Conservation (phyloP, 2,329 filamentous ascomycete species). For the Pseudogymnoascus sp. region DNA sequence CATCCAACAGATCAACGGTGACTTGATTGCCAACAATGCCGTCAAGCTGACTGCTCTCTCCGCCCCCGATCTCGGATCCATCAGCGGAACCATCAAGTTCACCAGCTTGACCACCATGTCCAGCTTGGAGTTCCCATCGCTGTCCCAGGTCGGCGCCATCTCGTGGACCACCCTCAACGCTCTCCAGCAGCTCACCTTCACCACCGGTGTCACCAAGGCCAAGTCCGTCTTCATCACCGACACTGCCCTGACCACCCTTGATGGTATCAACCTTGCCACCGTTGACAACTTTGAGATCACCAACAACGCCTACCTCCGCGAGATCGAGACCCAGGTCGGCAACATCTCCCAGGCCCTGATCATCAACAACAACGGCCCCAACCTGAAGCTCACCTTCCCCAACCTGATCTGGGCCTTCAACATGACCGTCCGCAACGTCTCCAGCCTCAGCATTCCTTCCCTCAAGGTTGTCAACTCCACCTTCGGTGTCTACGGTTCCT, state of each 20-base stretch:
- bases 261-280: conserved; percentile 72
- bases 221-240: conserved; percentile 69
- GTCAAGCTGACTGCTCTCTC: conserved; percentile 45
- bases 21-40: conserved; percentile 51
- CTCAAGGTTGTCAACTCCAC: conserved; percentile 68
- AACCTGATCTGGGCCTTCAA: conserved; percentile 72
- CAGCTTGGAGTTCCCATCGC: conserved; percentile 56
- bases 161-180: conserved; percentile 63
- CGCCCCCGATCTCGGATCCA: conserved; percentile 53
- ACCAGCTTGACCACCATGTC: conserved; percentile 61
- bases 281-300: conserved; percentile 70
- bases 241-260: conserved; percentile 70
- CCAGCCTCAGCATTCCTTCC: conserved; percentile 63
- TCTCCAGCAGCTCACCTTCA: conserved; percentile 52
- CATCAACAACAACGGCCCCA: conserved; percentile 72
- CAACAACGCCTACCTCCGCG: conserved; percentile 78
- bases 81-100: conserved; percentile 63
- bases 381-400: conserved; percentile 64
- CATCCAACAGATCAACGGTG: conserved; percentile 47
- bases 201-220: conserved; percentile 56
- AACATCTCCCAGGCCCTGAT: conserved; percentile 65
- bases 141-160: conserved; percentile 60
- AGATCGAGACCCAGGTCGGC: conserved; percentile 67
- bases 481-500: conserved; percentile 75
- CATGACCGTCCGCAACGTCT: conserved; percentile 76